Evolutionary conservation across 1,139 yeast genomes (phyloP).

Genomic region (Pichia inconspicua): DNA sequence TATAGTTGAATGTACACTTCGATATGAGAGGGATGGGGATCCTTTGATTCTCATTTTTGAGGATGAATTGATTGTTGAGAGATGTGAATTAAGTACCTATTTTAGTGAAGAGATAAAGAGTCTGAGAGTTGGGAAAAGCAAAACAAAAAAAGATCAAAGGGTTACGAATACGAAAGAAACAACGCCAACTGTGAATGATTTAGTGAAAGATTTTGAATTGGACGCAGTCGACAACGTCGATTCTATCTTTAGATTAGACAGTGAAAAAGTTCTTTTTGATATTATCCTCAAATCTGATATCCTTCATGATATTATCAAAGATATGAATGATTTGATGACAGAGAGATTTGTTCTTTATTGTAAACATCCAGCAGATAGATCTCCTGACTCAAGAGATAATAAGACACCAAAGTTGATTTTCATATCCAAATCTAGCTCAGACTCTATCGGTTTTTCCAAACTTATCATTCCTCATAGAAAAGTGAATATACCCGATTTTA

Average conservation of each 20-base stretch:
- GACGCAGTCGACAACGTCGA: constrained; percentile 12
- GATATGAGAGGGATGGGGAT: constrained; percentile 48
- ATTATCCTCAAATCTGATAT: constrained; percentile 61
- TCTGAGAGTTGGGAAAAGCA: background rate
- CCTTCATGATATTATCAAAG: constrained; percentile 55
- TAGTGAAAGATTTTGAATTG: constrained; percentile 17
- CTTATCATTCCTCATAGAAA: constrained; percentile 59
- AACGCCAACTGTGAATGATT: constrained; percentile 6
- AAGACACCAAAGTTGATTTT: constrained; percentile 36
- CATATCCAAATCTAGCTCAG: constrained; percentile 38
- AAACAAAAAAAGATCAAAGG: background rate
- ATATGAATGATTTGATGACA: constrained; percentile 58
- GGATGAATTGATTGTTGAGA: constrained; percentile 60
- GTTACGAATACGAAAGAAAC: background rate
- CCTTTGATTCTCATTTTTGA: constrained; percentile 69
- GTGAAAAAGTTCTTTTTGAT: constrained; percentile 48
- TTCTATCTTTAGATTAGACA: constrained; percentile 39
- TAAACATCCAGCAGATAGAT: constrained; percentile 14
- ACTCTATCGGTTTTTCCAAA: constrained; percentile 55
- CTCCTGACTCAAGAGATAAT: constrained; percentile 11
- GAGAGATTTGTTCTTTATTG: constrained; percentile 50
- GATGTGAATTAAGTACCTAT: constrained; percentile 62
- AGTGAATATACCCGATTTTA: constrained; percentile 49
- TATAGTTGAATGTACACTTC: constrained; percentile 39
- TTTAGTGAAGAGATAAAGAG: constrained; percentile 28